Conservation (phyloP, 345 rosid species). For the Bretschneidera sinensis region DNA sequence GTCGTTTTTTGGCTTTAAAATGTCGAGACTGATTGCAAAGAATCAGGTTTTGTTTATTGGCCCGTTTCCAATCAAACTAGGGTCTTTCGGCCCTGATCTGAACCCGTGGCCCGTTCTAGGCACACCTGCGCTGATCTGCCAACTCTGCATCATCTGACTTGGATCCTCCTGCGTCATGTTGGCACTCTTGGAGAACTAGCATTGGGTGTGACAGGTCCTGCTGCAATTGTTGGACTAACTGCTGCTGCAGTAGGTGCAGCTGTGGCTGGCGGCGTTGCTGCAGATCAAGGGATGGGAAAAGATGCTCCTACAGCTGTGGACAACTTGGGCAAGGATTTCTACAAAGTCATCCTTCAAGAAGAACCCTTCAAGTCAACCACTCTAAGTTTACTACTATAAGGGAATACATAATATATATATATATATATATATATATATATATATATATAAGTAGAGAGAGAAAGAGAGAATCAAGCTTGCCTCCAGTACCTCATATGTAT, state of each 20-base stretch:
- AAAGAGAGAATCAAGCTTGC: too few species aligned
- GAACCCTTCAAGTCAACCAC: constrained; percentile 87
- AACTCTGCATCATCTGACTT: too few species aligned
- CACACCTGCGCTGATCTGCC: too few species aligned
- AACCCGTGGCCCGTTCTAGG: too few species aligned
- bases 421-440: too few species aligned
- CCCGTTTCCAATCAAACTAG: too few species aligned
- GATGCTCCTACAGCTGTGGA: constrained; percentile 71
- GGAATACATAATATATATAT: neutral
- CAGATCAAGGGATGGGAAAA: constrained; percentile 54
- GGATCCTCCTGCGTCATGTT: too few species aligned
- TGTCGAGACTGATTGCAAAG: too few species aligned
- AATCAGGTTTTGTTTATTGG: too few species aligned
- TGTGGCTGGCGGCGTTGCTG: constrained; percentile 66
- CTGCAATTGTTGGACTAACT: constrained; percentile 60
- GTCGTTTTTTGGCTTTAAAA: too few species aligned
- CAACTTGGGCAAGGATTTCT: constrained; percentile 68
- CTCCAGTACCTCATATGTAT: neutral
- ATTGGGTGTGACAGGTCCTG: constrained; percentile 66
- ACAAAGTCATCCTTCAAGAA: constrained; percentile 66
- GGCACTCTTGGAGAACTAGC: constrained; percentile 80
- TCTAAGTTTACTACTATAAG: constrained; percentile 27
- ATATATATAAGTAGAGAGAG: too few species aligned
- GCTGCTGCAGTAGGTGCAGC: constrained; percentile 87
- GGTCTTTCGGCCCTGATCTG: too few species aligned